Percentiles rank a stretch among this genome's conserved stretches.
These are phyloP conservation scores for Russula lepida DNA, from an alignment of 768 basidiomycete species.

Conservation along the genomic window DNA sequence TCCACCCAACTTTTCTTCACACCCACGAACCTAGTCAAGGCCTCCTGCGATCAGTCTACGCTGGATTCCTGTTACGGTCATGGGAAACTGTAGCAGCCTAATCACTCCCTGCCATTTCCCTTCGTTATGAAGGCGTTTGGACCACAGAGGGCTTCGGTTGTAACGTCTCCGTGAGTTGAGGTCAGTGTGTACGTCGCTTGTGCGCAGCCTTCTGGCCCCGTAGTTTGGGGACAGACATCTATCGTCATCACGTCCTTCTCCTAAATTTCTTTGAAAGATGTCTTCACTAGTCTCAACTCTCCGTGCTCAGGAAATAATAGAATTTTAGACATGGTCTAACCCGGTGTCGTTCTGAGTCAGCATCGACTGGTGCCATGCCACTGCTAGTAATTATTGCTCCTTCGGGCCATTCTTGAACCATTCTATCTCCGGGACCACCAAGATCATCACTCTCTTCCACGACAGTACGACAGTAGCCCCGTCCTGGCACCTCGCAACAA, in stretches of 20 bases:
- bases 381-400: too few species aligned
- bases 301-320: background rate
- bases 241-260: background rate
- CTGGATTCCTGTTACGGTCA: constrained; percentile 64
- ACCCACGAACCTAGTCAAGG: constrained; percentile 62
- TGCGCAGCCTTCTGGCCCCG: constrained; percentile 34
- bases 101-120: constrained; percentile 35
- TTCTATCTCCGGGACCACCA: too few species aligned
- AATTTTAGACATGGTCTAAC: background rate
- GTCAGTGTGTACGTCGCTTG: constrained; percentile 24
- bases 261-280: background rate
- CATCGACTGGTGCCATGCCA: background rate
- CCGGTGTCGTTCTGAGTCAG: background rate
- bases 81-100: constrained; percentile 47
- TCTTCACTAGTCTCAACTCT: background rate
- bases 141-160: constrained; percentile 35
- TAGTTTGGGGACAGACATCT: constrained; percentile 64
- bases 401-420: background rate
- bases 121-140: constrained; percentile 52
- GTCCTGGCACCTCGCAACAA: too few species aligned
- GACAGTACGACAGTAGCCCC: too few species aligned
- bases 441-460: too few species aligned
- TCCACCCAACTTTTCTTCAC: background rate
- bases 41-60: constrained; percentile 36
- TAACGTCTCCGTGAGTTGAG: constrained; percentile 59